These are phyloP conservation scores for Dactylellina leptospora DNA, from an alignment of 2,329 filamentous ascomycete genomes.

Conservation along the genomic window DNA sequence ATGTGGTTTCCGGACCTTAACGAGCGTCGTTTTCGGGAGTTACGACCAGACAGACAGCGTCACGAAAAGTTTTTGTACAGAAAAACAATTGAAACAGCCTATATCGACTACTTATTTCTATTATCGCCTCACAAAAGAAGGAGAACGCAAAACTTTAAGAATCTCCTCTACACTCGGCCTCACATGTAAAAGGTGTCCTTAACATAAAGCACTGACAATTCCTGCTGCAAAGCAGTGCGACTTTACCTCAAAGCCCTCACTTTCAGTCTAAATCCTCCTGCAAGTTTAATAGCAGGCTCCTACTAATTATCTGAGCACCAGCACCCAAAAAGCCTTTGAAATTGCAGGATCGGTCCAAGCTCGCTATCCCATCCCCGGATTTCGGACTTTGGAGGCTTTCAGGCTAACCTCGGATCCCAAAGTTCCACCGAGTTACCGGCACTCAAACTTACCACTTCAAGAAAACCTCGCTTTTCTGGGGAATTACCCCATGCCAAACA, in stretches of 20 bases:
- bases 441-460: slow-evolving; percentile 17
- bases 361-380: slow-evolving; percentile 16
- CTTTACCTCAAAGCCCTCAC: neutral
- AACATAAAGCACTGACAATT: too few species aligned
- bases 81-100: slow-evolving; percentile 21
- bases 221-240: too few species aligned
- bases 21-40: slow-evolving; percentile 16
- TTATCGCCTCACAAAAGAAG: neutral
- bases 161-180: slow-evolving; percentile 23
- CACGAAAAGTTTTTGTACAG: neutral
- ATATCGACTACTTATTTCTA: slow-evolving; percentile 18
- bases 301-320: neutral
- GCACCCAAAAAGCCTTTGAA: slow-evolving; percentile 6
- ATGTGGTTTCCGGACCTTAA: slow-evolving; percentile 6
- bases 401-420: slow-evolving; percentile 22
- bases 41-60: neutral
- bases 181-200: slow-evolving; percentile 22
- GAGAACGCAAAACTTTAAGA: neutral
- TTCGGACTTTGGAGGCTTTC: neutral
- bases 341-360: slow-evolving; percentile 31
- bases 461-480: slow-evolving; percentile 5
- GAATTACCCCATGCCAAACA: too few species aligned
- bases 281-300: neutral
- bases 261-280: too few species aligned
- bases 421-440: neutral